Evolutionary conservation across 1,139 yeast genomes (phyloP), one percentile per base, ranked within the genome.

Genomic region (Nadsonia starkeyi-henricii): DNA sequence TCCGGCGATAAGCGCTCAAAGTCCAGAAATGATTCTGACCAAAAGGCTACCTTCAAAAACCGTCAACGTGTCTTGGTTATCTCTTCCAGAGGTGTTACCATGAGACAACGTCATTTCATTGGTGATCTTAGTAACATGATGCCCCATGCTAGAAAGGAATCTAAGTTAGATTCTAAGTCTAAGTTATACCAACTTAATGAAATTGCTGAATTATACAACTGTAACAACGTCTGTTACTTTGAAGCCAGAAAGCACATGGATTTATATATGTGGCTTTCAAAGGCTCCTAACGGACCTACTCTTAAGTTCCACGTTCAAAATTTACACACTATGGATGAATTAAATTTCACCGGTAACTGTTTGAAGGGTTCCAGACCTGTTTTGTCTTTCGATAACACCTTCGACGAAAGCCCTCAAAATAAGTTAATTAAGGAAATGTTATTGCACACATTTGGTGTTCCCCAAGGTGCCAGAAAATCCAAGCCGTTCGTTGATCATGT

Each of bases 221-320:
- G 99, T 75, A 93, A 91, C 70, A 91, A 91, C 64, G 78, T 93
- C 57, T 72, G 88, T 66, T 91, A 85, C 65, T 93, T 93, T 62
- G 99, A 91, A 68, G 89, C 95, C 51, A 81, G 97, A 71, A 91
- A 93, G 69, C 97, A 91, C 67, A 85, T 81, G 67, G 99, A 91
- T 69, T 77, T 91, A 62, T 91, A 93, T 66, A 68, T 91, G 65
- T 91, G 97, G 96, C 67, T 91, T 56, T 77, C 96, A 42, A 89
- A 91, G 68, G 95, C 97, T 26, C 98, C 98, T 46, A 91, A 91
- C 64, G 99, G 99, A 1, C 99, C 99, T 51, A 89, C 97, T 23
- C 72, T 85, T 61, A 91, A 93, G 68, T 89, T 91, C 66, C 94
- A 84, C 64, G 75, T 91, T 53, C 96, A 91, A 67, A 93, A 91